phyloP scores from a whole-genome alignment of 768 basidiomycete genomes.

The Tricholoma bakamatsutake region DNA sequence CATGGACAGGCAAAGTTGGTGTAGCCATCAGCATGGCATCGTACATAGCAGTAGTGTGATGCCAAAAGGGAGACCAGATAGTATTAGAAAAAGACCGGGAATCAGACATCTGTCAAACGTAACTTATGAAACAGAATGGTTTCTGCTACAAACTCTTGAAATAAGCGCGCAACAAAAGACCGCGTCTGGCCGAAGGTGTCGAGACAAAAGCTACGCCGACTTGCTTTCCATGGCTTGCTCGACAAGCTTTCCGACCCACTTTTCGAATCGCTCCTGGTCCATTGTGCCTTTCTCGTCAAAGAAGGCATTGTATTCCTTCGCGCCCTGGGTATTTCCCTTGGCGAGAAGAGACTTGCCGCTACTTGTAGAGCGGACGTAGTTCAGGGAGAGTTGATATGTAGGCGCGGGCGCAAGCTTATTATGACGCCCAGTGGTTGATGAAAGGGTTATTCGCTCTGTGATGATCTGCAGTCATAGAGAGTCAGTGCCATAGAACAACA shows the following conservation, averaged over 20 bases:
- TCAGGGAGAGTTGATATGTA: constrained; percentile 58
- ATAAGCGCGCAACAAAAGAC: not conserved
- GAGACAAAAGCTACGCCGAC: constrained; percentile 21
- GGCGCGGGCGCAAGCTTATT: constrained; percentile 48
- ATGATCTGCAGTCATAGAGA: constrained; percentile 68
- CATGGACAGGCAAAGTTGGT: too few relatives aligned
- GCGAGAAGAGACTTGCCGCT: constrained; percentile 82
- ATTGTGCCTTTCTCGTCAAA: constrained; percentile 79
- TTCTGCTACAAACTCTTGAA: not conserved
- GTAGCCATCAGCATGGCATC: too few relatives aligned
- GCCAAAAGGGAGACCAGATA: not conserved
- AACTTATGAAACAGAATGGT: not conserved
- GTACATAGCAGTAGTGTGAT: too few relatives aligned
- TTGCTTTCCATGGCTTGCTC: constrained; percentile 71
- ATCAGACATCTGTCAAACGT: not conserved
- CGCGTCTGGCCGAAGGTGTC: not conserved
- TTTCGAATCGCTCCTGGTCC: constrained; percentile 69
- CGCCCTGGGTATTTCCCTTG: constrained; percentile 55
- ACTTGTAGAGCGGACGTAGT: constrained; percentile 75
- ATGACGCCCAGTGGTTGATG: constrained; percentile 60
- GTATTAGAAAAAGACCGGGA: not conserved
- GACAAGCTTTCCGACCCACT: constrained; percentile 73
- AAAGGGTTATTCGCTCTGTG: constrained; percentile 81
- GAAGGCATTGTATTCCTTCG: constrained; percentile 61
- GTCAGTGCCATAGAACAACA: constrained; percentile 21